Conservation (phyloP, 2,329 filamentous ascomycete genomes). For the Fusarium neocosmosporiellum region DNA sequence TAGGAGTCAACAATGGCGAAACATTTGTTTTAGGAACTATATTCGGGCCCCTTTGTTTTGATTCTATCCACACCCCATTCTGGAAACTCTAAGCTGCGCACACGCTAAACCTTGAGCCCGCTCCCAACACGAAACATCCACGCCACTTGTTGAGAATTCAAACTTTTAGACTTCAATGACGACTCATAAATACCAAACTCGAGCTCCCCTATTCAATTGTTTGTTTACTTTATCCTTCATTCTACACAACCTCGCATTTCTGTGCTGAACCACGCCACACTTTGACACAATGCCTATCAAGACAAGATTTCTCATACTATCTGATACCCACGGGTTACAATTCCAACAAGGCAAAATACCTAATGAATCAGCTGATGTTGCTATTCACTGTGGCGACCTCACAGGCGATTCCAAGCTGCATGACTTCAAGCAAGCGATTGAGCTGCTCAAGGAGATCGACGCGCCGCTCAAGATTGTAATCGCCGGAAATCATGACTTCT, state of each 20-base stretch:
- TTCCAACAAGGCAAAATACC: slow-evolving; percentile 1
- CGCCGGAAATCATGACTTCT: slow-evolving; percentile 64
- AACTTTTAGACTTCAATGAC: background rate
- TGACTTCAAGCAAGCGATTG: slow-evolving; percentile 52
- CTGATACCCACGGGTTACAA: slow-evolving; percentile 27
- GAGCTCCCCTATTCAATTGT: background rate
- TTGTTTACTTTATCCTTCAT: background rate
- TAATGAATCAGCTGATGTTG: slow-evolving; percentile 50
- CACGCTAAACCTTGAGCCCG: background rate
- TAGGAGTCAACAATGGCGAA: no score
- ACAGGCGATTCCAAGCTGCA: slow-evolving; percentile 56
- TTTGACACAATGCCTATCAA: slow-evolving; percentile 8
- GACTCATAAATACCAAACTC: background rate
- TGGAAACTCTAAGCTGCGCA: no score
- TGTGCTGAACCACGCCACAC: background rate
- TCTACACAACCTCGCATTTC: background rate
- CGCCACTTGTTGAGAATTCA: background rate
- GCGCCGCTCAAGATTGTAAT: slow-evolving; percentile 62
- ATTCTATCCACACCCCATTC: no score
- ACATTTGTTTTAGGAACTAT: no score
- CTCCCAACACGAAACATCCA: background rate
- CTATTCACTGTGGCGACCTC: slow-evolving; percentile 63
- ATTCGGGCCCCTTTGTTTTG: no score
- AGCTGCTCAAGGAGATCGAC: slow-evolving; percentile 51
- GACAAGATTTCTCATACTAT: slow-evolving; percentile 31